phyloP scores from a whole-genome alignment of 2,329 filamentous ascomycete species.

The Bipolaris victoriae region DNA sequence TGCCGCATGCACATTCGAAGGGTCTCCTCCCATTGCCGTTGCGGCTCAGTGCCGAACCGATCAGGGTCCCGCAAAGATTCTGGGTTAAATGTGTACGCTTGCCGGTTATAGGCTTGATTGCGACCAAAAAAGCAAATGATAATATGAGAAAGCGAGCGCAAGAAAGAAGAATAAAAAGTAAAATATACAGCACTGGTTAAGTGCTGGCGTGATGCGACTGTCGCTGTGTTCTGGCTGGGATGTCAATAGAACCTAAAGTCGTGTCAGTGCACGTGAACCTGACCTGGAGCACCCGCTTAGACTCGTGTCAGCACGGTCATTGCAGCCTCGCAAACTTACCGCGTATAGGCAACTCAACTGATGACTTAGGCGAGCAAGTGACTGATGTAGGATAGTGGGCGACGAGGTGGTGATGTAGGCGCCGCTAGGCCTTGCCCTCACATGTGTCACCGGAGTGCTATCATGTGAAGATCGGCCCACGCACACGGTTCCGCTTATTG shows the following conservation, averaged over 20 bases:
- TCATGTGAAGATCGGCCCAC: slow-evolving; percentile 40
- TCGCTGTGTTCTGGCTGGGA: slow-evolving; percentile 33
- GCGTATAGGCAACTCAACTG: slow-evolving; percentile 28
- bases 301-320: slow-evolving; percentile 17
- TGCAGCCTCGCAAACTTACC: slow-evolving; percentile 31
- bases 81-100: slow-evolving; percentile 4
- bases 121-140: slow-evolving; percentile 7
- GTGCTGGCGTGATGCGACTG: slow-evolving; percentile 22
- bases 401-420: slow-evolving; percentile 22
- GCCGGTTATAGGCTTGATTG: slow-evolving; percentile 8
- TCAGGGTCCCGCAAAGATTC: slow-evolving; percentile 13
- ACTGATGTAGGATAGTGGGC: slow-evolving; percentile 1
- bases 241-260: slow-evolving; percentile 24
- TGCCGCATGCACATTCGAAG: slow-evolving; percentile 30
- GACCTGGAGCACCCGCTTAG: slow-evolving; percentile 21
- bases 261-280: slow-evolving; percentile 35
- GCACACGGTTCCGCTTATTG: slow-evolving; percentile 21
- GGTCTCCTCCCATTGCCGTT: slow-evolving; percentile 38
- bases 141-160: slow-evolving; percentile 12
- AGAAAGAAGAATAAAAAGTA: slow-evolving; percentile 14
- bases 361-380: slow-evolving; percentile 14
- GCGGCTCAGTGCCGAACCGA: slow-evolving; percentile 14
- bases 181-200: slow-evolving; percentile 10
- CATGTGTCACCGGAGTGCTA: slow-evolving; percentile 22
- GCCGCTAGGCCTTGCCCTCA: slow-evolving; percentile 12